Conservation (phyloP, 2,329 filamentous ascomycete genomes). For the Chaetomiaceae sp. region DNA sequence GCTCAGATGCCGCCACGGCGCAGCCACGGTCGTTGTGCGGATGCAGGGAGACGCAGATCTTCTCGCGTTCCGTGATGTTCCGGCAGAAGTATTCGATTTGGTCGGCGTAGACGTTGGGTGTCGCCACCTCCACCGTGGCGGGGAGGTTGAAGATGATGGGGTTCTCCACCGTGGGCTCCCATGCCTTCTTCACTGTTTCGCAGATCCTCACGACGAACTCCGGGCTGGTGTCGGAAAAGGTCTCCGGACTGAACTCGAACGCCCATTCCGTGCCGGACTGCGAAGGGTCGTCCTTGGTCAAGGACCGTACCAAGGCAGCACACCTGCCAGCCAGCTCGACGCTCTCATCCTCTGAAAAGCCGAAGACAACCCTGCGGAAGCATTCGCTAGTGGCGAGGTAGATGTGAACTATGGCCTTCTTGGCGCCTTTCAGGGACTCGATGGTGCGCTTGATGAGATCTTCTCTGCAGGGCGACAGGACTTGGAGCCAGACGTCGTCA, state of each 20-base stretch:
- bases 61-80: constrained; percentile 76
- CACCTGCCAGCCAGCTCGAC: constrained; percentile 78
- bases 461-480: constrained; percentile 83
- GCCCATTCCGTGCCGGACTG: constrained; percentile 59
- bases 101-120: constrained; percentile 92
- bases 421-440: constrained; percentile 78
- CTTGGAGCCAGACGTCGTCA: constrained; percentile 86
- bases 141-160: constrained; percentile 96
- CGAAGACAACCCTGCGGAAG: constrained; percentile 87
- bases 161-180: constrained; percentile 72
- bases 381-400: constrained; percentile 96
- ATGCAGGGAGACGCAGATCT: constrained; percentile 83
- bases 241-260: constrained; percentile 80
- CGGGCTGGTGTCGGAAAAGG: constrained; percentile 82
- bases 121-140: constrained; percentile 90
- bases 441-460: constrained; percentile 88
- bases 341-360: constrained; percentile 75
- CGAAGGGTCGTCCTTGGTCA: constrained; percentile 73
- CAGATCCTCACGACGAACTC: constrained; percentile 81
- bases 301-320: constrained; percentile 75
- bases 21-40: constrained; percentile 93
- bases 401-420: constrained; percentile 91
- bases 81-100: constrained; percentile 94
- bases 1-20: constrained; percentile 79
- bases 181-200: constrained; percentile 88